Percentiles rank a stretch among this genome's conserved stretches.
These are phyloP conservation scores for Apiospora saccharicola DNA, from an alignment of 2,329 filamentous ascomycete species.

Conservation along the genomic window DNA sequence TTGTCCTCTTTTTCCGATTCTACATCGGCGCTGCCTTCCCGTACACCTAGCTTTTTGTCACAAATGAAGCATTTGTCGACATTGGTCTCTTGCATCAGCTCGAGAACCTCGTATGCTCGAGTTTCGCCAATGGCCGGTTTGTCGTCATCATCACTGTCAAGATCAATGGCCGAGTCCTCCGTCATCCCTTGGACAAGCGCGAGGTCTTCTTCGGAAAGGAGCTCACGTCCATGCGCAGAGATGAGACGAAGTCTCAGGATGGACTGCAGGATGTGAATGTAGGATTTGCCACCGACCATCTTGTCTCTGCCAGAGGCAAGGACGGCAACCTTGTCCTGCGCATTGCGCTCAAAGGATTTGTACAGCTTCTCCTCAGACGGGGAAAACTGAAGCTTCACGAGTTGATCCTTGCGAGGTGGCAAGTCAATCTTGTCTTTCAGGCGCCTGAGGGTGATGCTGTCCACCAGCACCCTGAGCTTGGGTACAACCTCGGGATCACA, in stretches of 20 bases:
- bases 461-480: slow-evolving; percentile 87
- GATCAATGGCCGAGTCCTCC: slow-evolving; percentile 85
- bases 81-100: slow-evolving; percentile 83
- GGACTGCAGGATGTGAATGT: slow-evolving; percentile 90
- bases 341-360: slow-evolving; percentile 83
- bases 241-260: slow-evolving; percentile 90
- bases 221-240: slow-evolving; percentile 92
- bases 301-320: slow-evolving; percentile 70
- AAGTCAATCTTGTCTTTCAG: slow-evolving; percentile 91
- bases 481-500: slow-evolving; percentile 85
- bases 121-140: slow-evolving; percentile 67
- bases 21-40: slow-evolving; percentile 59
- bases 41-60: slow-evolving; percentile 66
- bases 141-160: slow-evolving; percentile 79
- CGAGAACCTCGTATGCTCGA: slow-evolving; percentile 86
- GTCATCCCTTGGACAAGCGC: slow-evolving; percentile 81
- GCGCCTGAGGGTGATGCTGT: slow-evolving; percentile 91
- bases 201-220: slow-evolving; percentile 85
- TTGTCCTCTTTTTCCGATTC: slow-evolving; percentile 68
- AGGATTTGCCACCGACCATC: slow-evolving; percentile 82
- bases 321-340: slow-evolving; percentile 79
- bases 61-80: slow-evolving; percentile 78
- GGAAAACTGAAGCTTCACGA: slow-evolving; percentile 78
- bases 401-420: slow-evolving; percentile 74
- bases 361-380: slow-evolving; percentile 80